Percentiles rank a stretch among this genome's conserved stretches.
phyloP scores from a whole-genome alignment of 306 rosid genomes.

The Pachyrhizus erosus region DNA sequence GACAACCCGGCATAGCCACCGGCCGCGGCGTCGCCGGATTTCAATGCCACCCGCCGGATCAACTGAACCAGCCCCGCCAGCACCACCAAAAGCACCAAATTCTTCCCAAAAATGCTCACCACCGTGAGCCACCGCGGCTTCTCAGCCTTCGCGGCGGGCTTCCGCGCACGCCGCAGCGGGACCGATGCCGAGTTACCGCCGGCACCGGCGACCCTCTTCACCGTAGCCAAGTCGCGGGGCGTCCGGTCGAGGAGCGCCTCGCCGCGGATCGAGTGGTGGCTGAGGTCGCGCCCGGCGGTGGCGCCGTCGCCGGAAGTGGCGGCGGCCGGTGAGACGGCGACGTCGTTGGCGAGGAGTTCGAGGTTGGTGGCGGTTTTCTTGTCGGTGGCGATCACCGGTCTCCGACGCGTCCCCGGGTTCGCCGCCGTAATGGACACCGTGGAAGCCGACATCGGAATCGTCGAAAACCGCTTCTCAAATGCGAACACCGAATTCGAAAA shows the following conservation, averaged over 20 bases:
- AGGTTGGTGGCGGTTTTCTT: conserved; percentile 58
- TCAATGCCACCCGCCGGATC: conserved; percentile 54
- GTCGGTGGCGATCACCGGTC: conserved; percentile 66
- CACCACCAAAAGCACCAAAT: conserved; percentile 56
- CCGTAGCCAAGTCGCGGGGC: conserved; percentile 49
- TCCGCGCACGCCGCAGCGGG: conserved; percentile 54
- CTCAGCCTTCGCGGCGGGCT: conserved; percentile 43
- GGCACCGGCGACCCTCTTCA: conserved; percentile 44
- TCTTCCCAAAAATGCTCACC: conserved; percentile 63
- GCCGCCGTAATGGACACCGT: conserved; percentile 92
- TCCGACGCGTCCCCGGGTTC: conserved; percentile 81
- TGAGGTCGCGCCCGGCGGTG: conserved; percentile 62
- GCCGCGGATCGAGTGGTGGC: conserved; percentile 79
- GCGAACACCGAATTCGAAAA: background rate
- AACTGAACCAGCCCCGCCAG: conserved; percentile 69
- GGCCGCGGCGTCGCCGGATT: conserved; percentile 44
- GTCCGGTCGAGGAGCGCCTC: conserved; percentile 62
- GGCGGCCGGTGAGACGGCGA: conserved; percentile 44
- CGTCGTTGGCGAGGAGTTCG: conserved; percentile 68
- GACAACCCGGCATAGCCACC: conserved; percentile 55
- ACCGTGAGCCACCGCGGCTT: conserved; percentile 79
- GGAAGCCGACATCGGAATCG: conserved; percentile 87
- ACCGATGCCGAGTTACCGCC: conserved; percentile 49
- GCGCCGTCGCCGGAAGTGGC: conserved; percentile 44
- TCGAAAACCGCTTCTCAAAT: conserved; percentile 28